Base-by-base conservation (phyloP, 2,329 filamentous ascomycete species). In the Fusarium sp. region DNA sequence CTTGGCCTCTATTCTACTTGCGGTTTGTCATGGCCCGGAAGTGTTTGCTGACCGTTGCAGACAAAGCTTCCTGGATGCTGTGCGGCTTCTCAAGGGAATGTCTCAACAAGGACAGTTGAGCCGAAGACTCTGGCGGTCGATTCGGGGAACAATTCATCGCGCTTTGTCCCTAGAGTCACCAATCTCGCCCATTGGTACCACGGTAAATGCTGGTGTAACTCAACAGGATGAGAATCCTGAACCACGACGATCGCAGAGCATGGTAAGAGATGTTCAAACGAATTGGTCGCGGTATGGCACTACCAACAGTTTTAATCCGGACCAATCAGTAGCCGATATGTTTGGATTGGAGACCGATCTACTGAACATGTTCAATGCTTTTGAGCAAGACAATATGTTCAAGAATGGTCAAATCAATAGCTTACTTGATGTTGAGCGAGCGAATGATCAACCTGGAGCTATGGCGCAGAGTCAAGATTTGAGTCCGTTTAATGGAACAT, bases 321-420 rank as follows among this genome's bases (percentile, higher is more conserved):
- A 44, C 9, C 39, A 44, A 22, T 15, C 49, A 5, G 31, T 52
- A 26, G 15, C 54, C 0, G 54, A 60, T 4, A 44, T 51, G 40
- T 62, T 62, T 44, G 58, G 58, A 1, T 10, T 62, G 26, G 58
- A 62, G 20, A 52, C 58, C 1, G 58, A 62, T n/a, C 13, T 62
- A 13, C 2, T 62, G 17, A 62, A 62, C 33, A 11, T 62, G 7
- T 62, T 62, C 7, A 62, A 44, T 28, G 58, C 58, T 3, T 62
- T 62, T 39, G 58, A 62, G 33, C 44, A 62, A 9, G 55, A 58
- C 17, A 55, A 44, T 11, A 55, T 58, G 38, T 15, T 58, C 5
- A 54, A 49, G 20, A 10, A 14, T 22, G 17, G 31, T 7, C 55
- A 54, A 40, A 14, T 43, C 6, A 43, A 36, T 7, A 48, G 38